phyloP scores from a whole-genome alignment of 2,329 filamentous ascomycete genomes.

The Dactylellina leptospora region DNA sequence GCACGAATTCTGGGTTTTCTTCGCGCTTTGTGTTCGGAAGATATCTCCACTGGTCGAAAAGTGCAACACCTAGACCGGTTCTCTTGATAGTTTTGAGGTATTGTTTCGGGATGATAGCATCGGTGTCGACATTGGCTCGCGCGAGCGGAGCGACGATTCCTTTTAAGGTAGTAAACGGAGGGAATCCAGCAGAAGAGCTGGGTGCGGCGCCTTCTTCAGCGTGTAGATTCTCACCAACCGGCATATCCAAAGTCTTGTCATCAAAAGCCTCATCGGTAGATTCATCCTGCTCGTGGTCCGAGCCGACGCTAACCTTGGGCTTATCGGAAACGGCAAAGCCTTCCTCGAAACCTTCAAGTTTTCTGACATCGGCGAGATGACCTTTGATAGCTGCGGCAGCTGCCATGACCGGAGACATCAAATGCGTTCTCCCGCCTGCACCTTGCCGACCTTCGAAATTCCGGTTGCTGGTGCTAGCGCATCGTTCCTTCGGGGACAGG shows the following conservation, averaged over 20 bases:
- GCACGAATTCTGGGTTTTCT: conserved; percentile 82
- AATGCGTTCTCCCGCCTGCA: conserved; percentile 86
- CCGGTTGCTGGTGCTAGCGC: conserved; percentile 93
- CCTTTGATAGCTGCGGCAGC: conserved; percentile 88
- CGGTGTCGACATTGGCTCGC: conserved; percentile 93
- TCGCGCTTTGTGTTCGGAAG: conserved; percentile 70
- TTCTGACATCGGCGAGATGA: conserved; percentile 89
- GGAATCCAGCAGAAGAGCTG: conserved; percentile 69
- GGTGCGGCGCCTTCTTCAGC: conserved; percentile 9
- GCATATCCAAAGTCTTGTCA: conserved; percentile 70
- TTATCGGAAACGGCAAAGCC: conserved; percentile 67
- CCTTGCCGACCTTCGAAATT: conserved; percentile 98
- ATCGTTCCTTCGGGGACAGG: conserved; percentile 87
- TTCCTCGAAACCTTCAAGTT: conserved; percentile 70
- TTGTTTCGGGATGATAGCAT: conserved; percentile 98
- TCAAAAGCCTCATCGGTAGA: conserved; percentile 70
- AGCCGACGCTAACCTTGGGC: conserved; percentile 69
- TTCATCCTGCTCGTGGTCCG: conserved; percentile 64
- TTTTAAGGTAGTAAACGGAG: conserved; percentile 83
- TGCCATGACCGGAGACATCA: conserved; percentile 98
- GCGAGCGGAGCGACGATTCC: conserved; percentile 89
- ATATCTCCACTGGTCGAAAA: conserved; percentile 87
- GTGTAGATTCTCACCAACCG: conserved; percentile 57
- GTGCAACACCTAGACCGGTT: conserved; percentile 84
- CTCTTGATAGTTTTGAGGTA: conserved; percentile 99